A percentile compares a stretch with the other conserved stretches of the same genome.
Conservation (phyloP, 495 filamentous ascomycete genomes). For the Penicillium flavigenum region DNA sequence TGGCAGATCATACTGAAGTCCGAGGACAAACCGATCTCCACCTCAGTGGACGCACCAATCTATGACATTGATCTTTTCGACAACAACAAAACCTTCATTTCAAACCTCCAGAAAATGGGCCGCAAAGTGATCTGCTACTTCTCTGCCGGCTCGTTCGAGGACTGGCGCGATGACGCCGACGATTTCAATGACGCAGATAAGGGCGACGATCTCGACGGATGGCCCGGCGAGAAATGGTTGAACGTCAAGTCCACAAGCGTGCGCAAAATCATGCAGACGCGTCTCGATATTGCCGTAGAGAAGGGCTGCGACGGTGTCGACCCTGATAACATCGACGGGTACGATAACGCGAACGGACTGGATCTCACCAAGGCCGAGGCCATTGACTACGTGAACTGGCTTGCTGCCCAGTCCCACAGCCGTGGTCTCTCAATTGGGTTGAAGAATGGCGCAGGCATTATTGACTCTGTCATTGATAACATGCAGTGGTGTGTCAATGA, state of each 20-base stretch:
- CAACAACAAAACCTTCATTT: conserved; percentile 46
- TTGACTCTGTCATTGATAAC: conserved; percentile 52
- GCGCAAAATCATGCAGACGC: conserved; percentile 57
- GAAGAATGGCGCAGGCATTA: conserved; percentile 64
- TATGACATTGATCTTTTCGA: conserved; percentile 65
- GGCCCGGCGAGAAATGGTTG: conserved; percentile 68
- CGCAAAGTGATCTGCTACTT: conserved; percentile 74
- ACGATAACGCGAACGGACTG: conserved; percentile 57
- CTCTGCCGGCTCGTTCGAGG: conserved; percentile 64
- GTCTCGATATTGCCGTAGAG: conserved; percentile 53
- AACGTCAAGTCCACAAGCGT: conserved; percentile 56
- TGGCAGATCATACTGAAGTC: conserved; percentile 56
- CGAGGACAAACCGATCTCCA: conserved; percentile 38
- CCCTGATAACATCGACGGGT: conserved; percentile 71
- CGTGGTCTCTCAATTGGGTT: conserved; percentile 57
- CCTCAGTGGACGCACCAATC: conserved; percentile 47
- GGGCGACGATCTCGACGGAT: conserved; percentile 56
- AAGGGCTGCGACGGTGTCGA: conserved; percentile 73
- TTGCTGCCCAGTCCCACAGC: conserved; percentile 51
- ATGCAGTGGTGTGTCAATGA: conserved; percentile 73
- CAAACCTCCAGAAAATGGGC: conserved; percentile 44
- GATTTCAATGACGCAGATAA: conserved; percentile 53
- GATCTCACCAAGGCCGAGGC: conserved; percentile 54
- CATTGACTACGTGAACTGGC: conserved; percentile 57
- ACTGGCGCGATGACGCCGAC: conserved; percentile 54